Conservation (phyloP, 306 rosid species). For the Gastrolobium bilobum region DNA sequence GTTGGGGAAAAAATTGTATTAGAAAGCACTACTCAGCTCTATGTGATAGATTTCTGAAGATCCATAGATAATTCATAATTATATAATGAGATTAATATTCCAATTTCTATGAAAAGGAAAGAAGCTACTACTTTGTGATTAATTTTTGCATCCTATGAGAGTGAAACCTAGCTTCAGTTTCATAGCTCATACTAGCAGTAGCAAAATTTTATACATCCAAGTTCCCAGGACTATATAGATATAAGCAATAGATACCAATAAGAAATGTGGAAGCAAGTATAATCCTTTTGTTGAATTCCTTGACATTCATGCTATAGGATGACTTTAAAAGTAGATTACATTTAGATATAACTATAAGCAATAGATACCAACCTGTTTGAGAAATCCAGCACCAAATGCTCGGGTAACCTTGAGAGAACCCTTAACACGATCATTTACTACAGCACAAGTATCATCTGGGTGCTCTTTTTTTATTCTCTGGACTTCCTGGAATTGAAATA, state of each 20-base stretch:
- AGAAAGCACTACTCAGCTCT: neutral
- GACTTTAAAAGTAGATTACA: slow-evolving; percentile 7
- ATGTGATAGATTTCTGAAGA: slow-evolving; percentile 16
- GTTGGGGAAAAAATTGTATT: neutral
- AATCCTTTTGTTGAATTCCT: slow-evolving; percentile 9
- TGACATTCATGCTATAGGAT: slow-evolving; percentile 31
- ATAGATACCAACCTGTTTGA: slow-evolving; percentile 78
- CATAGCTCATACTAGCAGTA: slow-evolving; percentile 16
- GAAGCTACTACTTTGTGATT: neutral
- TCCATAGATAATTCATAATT: neutral
- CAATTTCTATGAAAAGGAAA: slow-evolving; percentile 16
- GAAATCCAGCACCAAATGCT: slow-evolving; percentile 98
- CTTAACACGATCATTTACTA: slow-evolving; percentile 92
- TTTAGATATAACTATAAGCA: neutral
- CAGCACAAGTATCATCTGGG: slow-evolving; percentile 84
- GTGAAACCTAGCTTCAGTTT: slow-evolving; percentile 29
- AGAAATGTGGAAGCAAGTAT: slow-evolving; percentile 24
- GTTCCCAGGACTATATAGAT: slow-evolving; percentile 6
- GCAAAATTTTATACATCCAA: slow-evolving; percentile 4
- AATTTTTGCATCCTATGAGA: slow-evolving; percentile 1
- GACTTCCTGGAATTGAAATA: slow-evolving; percentile 73
- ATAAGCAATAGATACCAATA: slow-evolving; percentile 22
- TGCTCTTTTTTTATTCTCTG: slow-evolving; percentile 80
- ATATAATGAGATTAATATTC: no score
- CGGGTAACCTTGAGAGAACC: slow-evolving; percentile 97